Conservation (phyloP, 371 early-diverging fungal species). For the Zopfochytrium polystomum region DNA sequence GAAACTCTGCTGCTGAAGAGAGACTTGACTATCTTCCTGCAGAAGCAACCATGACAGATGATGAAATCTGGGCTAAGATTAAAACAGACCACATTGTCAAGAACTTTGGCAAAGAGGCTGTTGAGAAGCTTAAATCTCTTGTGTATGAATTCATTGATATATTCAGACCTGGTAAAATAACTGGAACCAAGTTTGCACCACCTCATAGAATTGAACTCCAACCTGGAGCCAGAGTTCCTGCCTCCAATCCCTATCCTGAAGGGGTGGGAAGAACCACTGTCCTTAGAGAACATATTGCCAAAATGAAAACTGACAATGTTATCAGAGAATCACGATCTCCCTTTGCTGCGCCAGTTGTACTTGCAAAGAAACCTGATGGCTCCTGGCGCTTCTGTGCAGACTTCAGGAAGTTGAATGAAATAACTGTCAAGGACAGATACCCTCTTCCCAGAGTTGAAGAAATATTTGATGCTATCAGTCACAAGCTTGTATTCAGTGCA, state of each 20-base stretch:
- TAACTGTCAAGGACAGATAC: conserved; percentile 17
- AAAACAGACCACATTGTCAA: neutral
- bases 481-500: conserved; percentile 5
- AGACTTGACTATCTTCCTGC: conserved; percentile 10
- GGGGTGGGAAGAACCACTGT: no score
- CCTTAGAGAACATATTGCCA: conserved; percentile 15
- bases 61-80: neutral
- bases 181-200: no score
- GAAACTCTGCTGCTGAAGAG: conserved; percentile 49
- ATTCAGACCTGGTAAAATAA: no score
- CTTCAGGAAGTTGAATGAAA: conserved; percentile 8
- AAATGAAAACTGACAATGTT: conserved; percentile 15
- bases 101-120: no score
- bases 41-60: conserved; percentile 4
- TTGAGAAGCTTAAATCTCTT: neutral
- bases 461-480: no score
- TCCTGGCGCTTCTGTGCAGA: conserved; percentile 40
- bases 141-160: neutral
- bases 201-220: no score
- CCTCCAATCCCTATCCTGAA: no score
- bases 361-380: no score
- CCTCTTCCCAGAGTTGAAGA: conserved; percentile 20
- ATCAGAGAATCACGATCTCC: conserved; percentile 15
- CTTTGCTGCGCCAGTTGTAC: no score
- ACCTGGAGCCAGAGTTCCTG: no score